Base-by-base conservation (phyloP, 192 early-diverging fungal genomes). In the Gonapodya prolifera region DNA sequence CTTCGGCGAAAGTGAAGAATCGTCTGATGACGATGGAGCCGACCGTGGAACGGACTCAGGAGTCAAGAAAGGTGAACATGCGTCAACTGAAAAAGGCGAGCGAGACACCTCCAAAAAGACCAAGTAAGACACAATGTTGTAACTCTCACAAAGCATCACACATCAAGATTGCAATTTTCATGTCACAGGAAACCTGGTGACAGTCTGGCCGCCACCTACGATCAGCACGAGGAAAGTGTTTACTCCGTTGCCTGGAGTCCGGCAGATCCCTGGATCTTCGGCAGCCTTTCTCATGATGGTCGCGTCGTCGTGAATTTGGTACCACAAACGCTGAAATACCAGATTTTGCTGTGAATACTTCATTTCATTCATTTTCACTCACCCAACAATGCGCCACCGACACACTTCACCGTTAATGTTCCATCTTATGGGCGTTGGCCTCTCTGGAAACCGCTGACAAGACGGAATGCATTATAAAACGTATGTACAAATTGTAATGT, bases 181-280 rank as follows among this genome's bases (percentile, higher is more conserved):
- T 32, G 29, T 16, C 30, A 33, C 75, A 85, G 83, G 30, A 85
- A 83, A 78, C 81, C 82, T 8, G 82, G 77, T 0, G 97, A 98
- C 82, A 94, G 94, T 0, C 85, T 98, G 70, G 87, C 96, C 23
- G 86, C 87, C 1, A 90, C 92, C n/a, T 97, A 90, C 80, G 93
- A 96, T 34, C 94, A 96, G 79, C 96, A 97, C 82, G 95, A 98
- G 81, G 94, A 97, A 73, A 93, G 92, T 78, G 96, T 98, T 0
- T 97, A 97, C 79, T 83, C 92, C 1, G 91, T 91, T 0, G 89
- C 91, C 28, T 98, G 97, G 97, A 96, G 95, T 70, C 84, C 83
- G 1, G 89, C 89, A 0, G 95, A 96, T 83, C 93, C 94, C 0
- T 98, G 97, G 97, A 85, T 95, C 16, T 98, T 96, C 87, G 91